Evolutionary conservation across 2,329 filamentous ascomycete species (phyloP), one percentile per base, ranked within the genome.

Genomic region (Ceratocystiopsis sp.): DNA sequence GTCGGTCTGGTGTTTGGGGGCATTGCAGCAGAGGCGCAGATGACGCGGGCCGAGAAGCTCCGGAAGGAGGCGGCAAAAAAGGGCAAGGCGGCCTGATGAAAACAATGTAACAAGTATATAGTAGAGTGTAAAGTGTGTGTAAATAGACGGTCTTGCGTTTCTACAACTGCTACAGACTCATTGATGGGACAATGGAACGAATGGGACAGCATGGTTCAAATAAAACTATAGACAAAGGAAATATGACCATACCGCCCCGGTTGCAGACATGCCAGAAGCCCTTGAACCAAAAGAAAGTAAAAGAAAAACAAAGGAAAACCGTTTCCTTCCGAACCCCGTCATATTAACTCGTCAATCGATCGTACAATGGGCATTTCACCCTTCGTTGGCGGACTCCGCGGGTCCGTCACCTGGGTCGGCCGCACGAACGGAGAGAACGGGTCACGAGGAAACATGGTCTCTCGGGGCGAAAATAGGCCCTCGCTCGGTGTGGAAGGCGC

Each of bases 1-100:
- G 87, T 98, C 32, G 80, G 74, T 0, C 67, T 98, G 46, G 91
- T 98, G 10, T 98, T 98, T 65, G 86, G 87, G 21, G 91, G 89
- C 42, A 87, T 98, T 56, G 91, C 86, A 29, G 83, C 87, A 34
- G 91, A 98, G 65, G 89, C 80, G 2, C 67, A 75, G 49, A 84
- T 95, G 54, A 80, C 82, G 45, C 71, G 82, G 50, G 67, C 72
- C 51, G 89, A 94, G 67, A 95, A 96, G 71, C 66, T 76, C 55
- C 78, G 75, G 44, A 94, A 93, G 67, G 77, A 80, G 58, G 67
- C 65, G 42, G 77, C 73, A 29, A 80, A 75, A 58, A 52, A 49
- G 53, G 37, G 52, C 44, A 57, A 58, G 51, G 41, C 36, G 10
- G 36, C 17, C 7, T 34, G 33, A 34, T 6, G 25, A 11, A 29